Evolutionary conservation across 2,329 filamentous ascomycete species (phyloP).

Genomic region (Phialophora tarda): DNA sequence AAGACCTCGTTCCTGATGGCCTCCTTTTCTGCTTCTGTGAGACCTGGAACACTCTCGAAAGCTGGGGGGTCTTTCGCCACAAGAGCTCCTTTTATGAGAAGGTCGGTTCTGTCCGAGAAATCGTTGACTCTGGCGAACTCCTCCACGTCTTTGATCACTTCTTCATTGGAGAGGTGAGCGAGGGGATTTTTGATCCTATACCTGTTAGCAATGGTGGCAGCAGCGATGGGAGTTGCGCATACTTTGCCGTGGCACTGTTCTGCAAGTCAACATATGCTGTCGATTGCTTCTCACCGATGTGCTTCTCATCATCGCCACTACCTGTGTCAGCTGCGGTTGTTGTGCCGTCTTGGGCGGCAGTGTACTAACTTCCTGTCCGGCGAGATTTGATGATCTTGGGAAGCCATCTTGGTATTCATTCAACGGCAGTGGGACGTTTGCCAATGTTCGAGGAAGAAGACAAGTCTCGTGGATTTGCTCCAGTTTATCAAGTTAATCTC

Average conservation of each 20-base stretch:
- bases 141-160: slow-evolving; percentile 51
- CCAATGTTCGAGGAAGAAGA: slow-evolving; percentile 3
- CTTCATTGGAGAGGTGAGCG: slow-evolving; percentile 47
- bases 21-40: slow-evolving; percentile 51
- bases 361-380: slow-evolving; percentile 19
- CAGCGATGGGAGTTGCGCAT: background rate
- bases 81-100: slow-evolving; percentile 56
- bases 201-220: background rate
- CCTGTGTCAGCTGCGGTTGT: background rate
- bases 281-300: slow-evolving; percentile 25
- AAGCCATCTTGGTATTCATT: slow-evolving; percentile 17
- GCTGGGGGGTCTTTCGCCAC: slow-evolving; percentile 56
- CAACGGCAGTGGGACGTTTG: background rate
- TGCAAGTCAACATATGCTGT: slow-evolving; percentile 23
- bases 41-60: slow-evolving; percentile 52
- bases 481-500: slow-evolving; percentile 8
- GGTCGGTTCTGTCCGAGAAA: slow-evolving; percentile 49
- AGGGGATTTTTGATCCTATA: slow-evolving; percentile 55
- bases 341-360: background rate
- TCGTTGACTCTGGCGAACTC: slow-evolving; percentile 51
- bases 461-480: background rate
- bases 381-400: slow-evolving; percentile 15
- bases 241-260: slow-evolving; percentile 29
- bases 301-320: slow-evolving; percentile 29
- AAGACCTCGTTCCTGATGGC: slow-evolving; percentile 54